These are phyloP conservation scores for Crithidia mellificae DNA, from an alignment of 208 protist genomes.

Conservation along the genomic window DNA sequence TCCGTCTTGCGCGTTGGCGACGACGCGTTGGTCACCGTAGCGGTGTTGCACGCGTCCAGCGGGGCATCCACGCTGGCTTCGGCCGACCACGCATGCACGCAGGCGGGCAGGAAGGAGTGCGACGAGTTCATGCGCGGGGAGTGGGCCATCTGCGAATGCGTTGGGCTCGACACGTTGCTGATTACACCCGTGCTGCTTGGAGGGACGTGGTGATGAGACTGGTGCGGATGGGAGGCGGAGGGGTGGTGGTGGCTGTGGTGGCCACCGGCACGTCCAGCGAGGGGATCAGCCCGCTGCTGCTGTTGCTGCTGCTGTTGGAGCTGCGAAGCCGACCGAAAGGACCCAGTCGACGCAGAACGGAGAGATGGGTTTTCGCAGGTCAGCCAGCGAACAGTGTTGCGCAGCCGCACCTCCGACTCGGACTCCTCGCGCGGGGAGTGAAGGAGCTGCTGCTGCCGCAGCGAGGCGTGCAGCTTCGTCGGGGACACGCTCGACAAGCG, in stretches of 20 bases:
- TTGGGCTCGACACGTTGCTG: background rate
- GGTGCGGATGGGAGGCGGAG: too few relatives aligned
- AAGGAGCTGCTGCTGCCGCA: too few relatives aligned
- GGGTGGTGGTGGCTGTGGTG: too few relatives aligned
- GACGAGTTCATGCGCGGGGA: conserved; percentile 1
- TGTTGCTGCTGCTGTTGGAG: background rate
- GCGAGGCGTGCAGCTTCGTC: background rate
- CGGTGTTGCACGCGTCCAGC: conserved; percentile 8
- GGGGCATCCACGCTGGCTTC: conserved; percentile 20
- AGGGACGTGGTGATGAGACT: background rate
- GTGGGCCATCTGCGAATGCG: background rate
- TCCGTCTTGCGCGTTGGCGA: conserved; percentile 5
- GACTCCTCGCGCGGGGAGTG: conserved; percentile 1
- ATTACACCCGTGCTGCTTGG: background rate
- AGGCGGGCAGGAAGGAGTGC: background rate
- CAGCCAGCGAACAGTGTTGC: conserved; percentile 1
- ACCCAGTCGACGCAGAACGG: conserved; percentile 5
- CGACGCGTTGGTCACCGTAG: background rate
- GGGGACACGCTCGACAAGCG: too few relatives aligned
- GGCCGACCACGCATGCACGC: conserved; percentile 13
- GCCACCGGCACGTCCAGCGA: background rate
- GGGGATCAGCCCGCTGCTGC: background rate
- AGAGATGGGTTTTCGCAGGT: background rate
- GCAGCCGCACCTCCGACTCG: conserved; percentile 4
- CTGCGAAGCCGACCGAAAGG: conserved; percentile 10